Percentiles rank a stretch among this genome's conserved stretches.
These are phyloP conservation scores for Daldinia sp. DNA, from an alignment of 2,329 filamentous ascomycete genomes.

Conservation along the genomic window DNA sequence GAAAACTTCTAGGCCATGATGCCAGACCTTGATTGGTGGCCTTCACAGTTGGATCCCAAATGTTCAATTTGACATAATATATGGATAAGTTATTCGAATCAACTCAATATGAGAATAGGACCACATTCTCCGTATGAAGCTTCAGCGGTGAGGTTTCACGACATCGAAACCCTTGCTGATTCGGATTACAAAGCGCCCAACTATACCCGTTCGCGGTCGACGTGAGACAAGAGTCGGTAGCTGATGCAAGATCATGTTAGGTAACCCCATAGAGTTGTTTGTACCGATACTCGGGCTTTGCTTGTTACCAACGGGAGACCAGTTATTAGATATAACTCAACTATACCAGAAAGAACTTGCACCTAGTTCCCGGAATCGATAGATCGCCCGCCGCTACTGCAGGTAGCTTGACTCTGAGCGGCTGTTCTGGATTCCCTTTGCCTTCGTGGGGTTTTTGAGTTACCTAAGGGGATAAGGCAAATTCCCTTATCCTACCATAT, in stretches of 20 bases:
- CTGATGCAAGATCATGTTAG: constrained; percentile 12
- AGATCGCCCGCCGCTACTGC: background rate
- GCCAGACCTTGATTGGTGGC: background rate
- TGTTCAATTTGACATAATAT: constrained; percentile 5
- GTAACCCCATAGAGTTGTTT: background rate
- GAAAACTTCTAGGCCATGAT: background rate
- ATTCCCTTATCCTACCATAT: background rate
- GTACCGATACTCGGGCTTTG: background rate
- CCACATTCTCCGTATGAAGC: background rate
- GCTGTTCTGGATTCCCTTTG: background rate
- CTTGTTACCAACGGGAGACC: background rate
- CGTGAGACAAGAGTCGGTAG: constrained; percentile 8
- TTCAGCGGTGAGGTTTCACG: constrained; percentile 4
- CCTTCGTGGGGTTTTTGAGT: background rate
- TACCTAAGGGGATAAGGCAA: background rate
- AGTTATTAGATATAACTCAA: background rate
- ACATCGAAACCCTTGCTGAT: background rate
- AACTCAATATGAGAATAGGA: background rate
- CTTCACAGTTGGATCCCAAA: background rate
- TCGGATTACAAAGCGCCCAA: background rate
- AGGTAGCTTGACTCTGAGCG: background rate
- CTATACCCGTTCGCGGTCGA: background rate
- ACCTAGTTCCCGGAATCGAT: background rate
- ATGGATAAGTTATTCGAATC: background rate
- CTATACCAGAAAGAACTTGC: background rate